These are phyloP conservation scores for Potentilla sterilis DNA, from an alignment of 306 rosid species.

Conservation along the genomic window DNA sequence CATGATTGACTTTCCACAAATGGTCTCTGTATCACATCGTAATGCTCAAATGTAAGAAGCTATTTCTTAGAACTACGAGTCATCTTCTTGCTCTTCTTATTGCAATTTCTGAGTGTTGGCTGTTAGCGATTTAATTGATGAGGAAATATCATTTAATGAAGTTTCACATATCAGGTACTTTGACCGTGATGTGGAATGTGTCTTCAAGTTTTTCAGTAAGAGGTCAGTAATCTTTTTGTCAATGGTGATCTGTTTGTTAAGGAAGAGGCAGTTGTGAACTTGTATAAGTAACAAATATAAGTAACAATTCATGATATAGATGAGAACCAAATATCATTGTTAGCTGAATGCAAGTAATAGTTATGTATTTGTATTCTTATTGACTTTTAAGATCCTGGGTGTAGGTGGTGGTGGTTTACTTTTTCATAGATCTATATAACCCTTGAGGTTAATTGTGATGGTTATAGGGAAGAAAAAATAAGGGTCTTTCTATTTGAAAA, in stretches of 20 bases:
- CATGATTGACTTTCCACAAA: conserved; percentile 93
- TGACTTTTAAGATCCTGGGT: background rate
- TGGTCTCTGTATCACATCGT: conserved; percentile 87
- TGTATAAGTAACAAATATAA: no score
- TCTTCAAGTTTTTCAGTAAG: conserved; percentile 80
- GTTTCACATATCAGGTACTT: conserved; percentile 69
- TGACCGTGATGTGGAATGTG: conserved; percentile 92
- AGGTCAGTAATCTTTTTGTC: conserved; percentile 48
- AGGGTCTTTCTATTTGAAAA: no score
- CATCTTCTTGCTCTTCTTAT: background rate
- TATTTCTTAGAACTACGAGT: conserved; percentile 9
- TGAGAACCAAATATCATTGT: background rate
- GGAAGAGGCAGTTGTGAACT: background rate
- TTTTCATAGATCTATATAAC: background rate
- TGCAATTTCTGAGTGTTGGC: background rate
- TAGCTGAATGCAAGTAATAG: background rate
- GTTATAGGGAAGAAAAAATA: background rate
- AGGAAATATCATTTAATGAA: no score
- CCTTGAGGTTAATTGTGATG: background rate
- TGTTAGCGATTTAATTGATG: background rate
- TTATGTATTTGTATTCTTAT: background rate
- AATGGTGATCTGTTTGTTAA: conserved; percentile 9
- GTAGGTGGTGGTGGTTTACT: background rate
- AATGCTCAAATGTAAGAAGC: conserved; percentile 84
- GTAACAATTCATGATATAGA: no score